Conservation (phyloP, 2,329 filamentous ascomycete species). For the Colletotrichum filicis region DNA sequence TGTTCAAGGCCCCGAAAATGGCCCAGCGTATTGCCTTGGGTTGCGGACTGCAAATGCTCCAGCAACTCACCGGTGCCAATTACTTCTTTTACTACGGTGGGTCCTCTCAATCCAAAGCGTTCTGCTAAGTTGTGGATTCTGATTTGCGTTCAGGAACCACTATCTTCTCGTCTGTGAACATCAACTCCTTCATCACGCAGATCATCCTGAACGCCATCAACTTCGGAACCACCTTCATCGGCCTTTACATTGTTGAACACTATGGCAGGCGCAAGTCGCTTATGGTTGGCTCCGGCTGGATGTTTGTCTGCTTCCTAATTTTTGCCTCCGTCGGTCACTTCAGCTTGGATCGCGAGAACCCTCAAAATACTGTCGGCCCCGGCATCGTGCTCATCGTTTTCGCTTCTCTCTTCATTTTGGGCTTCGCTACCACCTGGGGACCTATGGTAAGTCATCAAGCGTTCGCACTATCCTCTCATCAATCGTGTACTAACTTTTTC, state of each 20-base stretch:
- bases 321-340: slow-evolving; percentile 66
- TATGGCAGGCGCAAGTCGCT: slow-evolving; percentile 73
- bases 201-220: slow-evolving; percentile 77
- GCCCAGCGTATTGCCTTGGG: slow-evolving; percentile 70
- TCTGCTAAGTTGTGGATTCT: too few relatives aligned
- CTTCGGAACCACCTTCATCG: slow-evolving; percentile 73
- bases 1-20: slow-evolving; percentile 74
- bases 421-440: slow-evolving; percentile 63
- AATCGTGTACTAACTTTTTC: not conserved
- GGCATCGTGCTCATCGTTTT: slow-evolving; percentile 73
- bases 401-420: slow-evolving; percentile 71
- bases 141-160: slow-evolving; percentile 63
- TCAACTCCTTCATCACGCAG: slow-evolving; percentile 73
- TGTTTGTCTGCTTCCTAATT: slow-evolving; percentile 69
- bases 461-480: not conserved
- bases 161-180: slow-evolving; percentile 57
- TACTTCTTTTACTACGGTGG: slow-evolving; percentile 71
- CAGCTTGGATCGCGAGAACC: slow-evolving; percentile 49
- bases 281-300: slow-evolving; percentile 71
- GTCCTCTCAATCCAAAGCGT: too few relatives aligned
- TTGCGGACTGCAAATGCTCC: slow-evolving; percentile 70
- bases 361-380: slow-evolving; percentile 50
- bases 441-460: slow-evolving; percentile 25
- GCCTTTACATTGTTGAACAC: slow-evolving; percentile 77
- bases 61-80: slow-evolving; percentile 69